phyloP scores from a whole-genome alignment of 2,329 filamentous ascomycete species.

The Cladophialophora yegresii region DNA sequence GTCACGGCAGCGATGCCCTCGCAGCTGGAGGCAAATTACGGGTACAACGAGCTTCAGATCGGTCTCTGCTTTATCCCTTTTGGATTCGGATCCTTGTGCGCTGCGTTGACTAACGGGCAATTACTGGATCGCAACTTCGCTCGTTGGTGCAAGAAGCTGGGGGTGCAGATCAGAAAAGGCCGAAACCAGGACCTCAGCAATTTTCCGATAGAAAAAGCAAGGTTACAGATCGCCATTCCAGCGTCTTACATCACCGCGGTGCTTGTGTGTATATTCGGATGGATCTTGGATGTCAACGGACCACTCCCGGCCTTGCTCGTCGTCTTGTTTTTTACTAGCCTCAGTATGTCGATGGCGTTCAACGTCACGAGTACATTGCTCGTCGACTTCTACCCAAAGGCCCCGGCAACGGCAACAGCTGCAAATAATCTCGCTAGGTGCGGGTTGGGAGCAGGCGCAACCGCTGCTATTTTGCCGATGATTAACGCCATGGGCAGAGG shows the following conservation, averaged over 20 bases:
- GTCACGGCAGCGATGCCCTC: conserved; percentile 51
- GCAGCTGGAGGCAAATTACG: conserved; percentile 50
- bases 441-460: conserved; percentile 55
- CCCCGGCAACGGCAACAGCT: conserved; percentile 56
- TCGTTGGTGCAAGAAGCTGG: conserved; percentile 63
- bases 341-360: conserved; percentile 46
- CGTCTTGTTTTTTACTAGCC: conserved; percentile 43
- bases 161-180: conserved; percentile 62
- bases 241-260: conserved; percentile 38
- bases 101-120: conserved; percentile 46
- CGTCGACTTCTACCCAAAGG: conserved; percentile 55
- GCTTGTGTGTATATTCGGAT: conserved; percentile 43
- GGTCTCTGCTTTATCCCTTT: conserved; percentile 43
- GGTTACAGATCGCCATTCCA: conserved; percentile 42
- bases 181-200: conserved; percentile 55
- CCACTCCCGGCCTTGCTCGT: conserved; percentile 42
- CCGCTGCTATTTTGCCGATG: conserved; percentile 55
- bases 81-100: conserved; percentile 38
- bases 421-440: conserved; percentile 58
- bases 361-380: conserved; percentile 52
- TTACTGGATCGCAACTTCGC: conserved; percentile 73
- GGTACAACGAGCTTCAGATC: conserved; percentile 52
- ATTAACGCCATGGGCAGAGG: conserved; percentile 52
- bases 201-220: conserved; percentile 54
- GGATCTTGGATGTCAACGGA: conserved; percentile 42